phyloP scores from a whole-genome alignment of 208 protist genomes.

The Naegleria fowleri region DNA sequence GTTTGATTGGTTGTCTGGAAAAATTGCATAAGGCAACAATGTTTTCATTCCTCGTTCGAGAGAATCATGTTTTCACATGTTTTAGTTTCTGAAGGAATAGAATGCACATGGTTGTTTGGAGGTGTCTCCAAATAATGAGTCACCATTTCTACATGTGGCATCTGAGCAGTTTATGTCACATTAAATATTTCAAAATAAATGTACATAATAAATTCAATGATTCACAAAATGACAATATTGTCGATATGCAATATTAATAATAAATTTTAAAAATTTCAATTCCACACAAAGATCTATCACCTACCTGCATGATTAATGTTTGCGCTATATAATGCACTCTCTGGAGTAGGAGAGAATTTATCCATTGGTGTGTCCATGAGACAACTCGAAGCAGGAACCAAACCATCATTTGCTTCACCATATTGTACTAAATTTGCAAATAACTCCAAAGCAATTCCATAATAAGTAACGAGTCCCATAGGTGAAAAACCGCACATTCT shows the following conservation, averaged over 20 bases:
- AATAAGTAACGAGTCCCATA: not conserved
- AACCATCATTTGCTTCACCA: not conserved
- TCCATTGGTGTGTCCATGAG: not conserved
- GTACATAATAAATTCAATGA: too few species aligned
- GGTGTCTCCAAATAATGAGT: not conserved
- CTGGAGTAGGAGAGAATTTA: not conserved
- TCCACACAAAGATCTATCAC: too few species aligned
- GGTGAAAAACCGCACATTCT: not conserved
- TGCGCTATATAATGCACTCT: not conserved
- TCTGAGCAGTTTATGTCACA: too few species aligned
- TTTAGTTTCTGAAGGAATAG: not conserved
- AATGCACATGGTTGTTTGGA: not conserved
- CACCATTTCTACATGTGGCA: not conserved
- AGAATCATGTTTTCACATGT: too few species aligned
- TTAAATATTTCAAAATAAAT: too few species aligned
- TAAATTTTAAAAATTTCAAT: too few species aligned
- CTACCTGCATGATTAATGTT: not conserved
- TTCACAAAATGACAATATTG: too few species aligned
- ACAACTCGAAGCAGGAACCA: not conserved
- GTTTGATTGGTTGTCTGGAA: conserved; percentile 72
- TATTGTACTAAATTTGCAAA: not conserved
- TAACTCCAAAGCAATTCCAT: not conserved
- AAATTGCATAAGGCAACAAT: not conserved
- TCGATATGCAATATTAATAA: too few species aligned
- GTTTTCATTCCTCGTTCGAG: too few species aligned